phyloP scores from a whole-genome alignment of 169 alveolate genomes.

The Plasmodium sp. region DNA sequence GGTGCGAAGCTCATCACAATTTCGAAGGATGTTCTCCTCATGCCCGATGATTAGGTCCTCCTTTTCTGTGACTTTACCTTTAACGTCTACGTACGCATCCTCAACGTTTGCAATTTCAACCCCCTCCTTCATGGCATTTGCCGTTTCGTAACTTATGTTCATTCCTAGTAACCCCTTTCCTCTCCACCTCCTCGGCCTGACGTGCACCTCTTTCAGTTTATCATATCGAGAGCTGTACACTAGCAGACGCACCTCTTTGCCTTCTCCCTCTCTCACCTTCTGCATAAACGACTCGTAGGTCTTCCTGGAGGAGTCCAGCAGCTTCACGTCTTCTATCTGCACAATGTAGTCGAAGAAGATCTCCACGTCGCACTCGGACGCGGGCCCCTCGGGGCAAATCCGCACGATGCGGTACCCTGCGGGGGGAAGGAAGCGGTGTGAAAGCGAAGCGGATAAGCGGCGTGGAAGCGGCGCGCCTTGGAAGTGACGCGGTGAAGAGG shows the following conservation, averaged over 20 bases:
- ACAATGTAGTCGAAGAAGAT: slow-evolving; percentile 83
- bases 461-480: neutral
- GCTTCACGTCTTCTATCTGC: slow-evolving; percentile 77
- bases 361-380: slow-evolving; percentile 75
- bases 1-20: slow-evolving; percentile 16
- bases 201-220: slow-evolving; percentile 71
- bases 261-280: slow-evolving; percentile 75
- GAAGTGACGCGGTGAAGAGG: neutral
- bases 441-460: neutral
- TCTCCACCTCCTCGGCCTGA: slow-evolving; percentile 84
- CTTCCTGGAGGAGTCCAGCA: slow-evolving; percentile 77
- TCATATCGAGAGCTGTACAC: slow-evolving; percentile 82
- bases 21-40: slow-evolving; percentile 42
- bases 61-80: slow-evolving; percentile 77
- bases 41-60: slow-evolving; percentile 80
- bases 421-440: neutral
- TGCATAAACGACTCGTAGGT: slow-evolving; percentile 77
- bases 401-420: slow-evolving; percentile 58
- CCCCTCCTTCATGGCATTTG: slow-evolving; percentile 84
- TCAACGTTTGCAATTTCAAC: slow-evolving; percentile 74
- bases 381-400: slow-evolving; percentile 37
- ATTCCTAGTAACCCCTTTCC: slow-evolving; percentile 85
- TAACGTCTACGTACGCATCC: slow-evolving; percentile 79
- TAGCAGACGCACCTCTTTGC: slow-evolving; percentile 67
- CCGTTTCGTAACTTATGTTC: slow-evolving; percentile 76